Percentiles rank a stretch among this genome's conserved stretches.
Conservation (phyloP, 2,329 filamentous ascomycete genomes). For the Fusarium siculi region DNA sequence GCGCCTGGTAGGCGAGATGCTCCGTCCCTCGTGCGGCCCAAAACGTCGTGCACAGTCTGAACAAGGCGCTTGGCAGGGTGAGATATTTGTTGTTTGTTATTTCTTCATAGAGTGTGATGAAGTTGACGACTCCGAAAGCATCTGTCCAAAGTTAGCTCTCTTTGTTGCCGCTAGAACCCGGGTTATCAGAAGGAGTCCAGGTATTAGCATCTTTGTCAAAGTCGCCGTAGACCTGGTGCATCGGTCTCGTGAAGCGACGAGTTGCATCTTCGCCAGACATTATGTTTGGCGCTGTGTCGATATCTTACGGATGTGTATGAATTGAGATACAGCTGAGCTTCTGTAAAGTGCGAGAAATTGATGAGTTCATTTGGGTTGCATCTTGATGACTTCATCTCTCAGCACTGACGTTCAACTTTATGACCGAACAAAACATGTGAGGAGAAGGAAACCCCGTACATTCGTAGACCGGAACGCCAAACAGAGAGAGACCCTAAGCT, state of each 20-base stretch:
- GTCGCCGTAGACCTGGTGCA: slow-evolving; percentile 52
- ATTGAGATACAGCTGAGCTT: not conserved
- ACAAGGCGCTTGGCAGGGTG: slow-evolving; percentile 60
- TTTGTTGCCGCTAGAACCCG: slow-evolving; percentile 62
- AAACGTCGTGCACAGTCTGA: slow-evolving; percentile 60
- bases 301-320: too few species aligned
- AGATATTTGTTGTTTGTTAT: slow-evolving; percentile 55
- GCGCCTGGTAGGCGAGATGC: slow-evolving; percentile 59
- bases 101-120: slow-evolving; percentile 63
- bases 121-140: slow-evolving; percentile 68
- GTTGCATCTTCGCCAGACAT: slow-evolving; percentile 10
- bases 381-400: slow-evolving; percentile 13
- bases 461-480: not conserved
- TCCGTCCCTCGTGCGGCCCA: slow-evolving; percentile 64
- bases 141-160: slow-evolving; percentile 71
- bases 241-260: slow-evolving; percentile 50
- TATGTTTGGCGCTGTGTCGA: not conserved
- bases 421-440: not conserved
- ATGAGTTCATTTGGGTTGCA: not conserved
- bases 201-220: slow-evolving; percentile 40
- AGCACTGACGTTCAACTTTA: not conserved
- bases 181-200: slow-evolving; percentile 60
- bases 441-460: not conserved
- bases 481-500: too few species aligned
- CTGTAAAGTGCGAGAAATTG: not conserved